phyloP scores from a whole-genome alignment of 441 rosid species.

The Bocquillonia castaneifolia region DNA sequence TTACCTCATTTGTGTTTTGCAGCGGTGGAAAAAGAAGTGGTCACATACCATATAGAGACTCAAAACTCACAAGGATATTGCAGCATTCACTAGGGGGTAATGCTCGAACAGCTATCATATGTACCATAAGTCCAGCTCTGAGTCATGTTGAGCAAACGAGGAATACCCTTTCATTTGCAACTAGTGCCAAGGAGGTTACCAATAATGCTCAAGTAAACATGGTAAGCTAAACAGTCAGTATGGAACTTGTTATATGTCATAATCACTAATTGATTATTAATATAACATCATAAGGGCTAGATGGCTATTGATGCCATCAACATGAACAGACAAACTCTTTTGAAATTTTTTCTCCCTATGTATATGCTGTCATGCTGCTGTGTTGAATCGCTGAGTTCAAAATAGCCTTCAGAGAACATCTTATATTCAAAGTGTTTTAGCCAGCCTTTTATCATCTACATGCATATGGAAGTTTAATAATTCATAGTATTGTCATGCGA shows the following conservation, averaged over 20 bases:
- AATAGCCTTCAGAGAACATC: background rate
- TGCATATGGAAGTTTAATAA: background rate
- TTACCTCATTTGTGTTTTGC: slow-evolving; percentile 27
- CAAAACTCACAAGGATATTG: slow-evolving; percentile 88
- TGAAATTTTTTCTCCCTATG: too few relatives aligned
- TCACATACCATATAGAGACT: slow-evolving; percentile 89
- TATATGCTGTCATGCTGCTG: too few relatives aligned
- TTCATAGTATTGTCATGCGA: background rate
- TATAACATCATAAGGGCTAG: background rate
- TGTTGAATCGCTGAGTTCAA: too few relatives aligned
- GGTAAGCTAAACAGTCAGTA: slow-evolving; percentile 38
- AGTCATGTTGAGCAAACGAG: slow-evolving; percentile 85
- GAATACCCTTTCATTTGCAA: slow-evolving; percentile 80
- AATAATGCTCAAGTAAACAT: slow-evolving; percentile 82
- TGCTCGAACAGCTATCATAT: slow-evolving; percentile 89
- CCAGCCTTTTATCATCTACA: background rate
- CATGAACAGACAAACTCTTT: slow-evolving; percentile 1
- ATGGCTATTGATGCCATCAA: background rate
- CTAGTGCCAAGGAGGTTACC: slow-evolving; percentile 86
- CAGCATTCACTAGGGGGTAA: slow-evolving; percentile 95
- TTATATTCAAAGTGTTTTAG: background rate
- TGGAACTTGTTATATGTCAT: background rate
- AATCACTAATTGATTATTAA: background rate
- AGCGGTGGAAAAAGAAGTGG: slow-evolving; percentile 59
- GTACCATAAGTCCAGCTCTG: slow-evolving; percentile 85